Percentiles rank a stretch among this genome's conserved stretches.
These are phyloP conservation scores for Vickermania ingenoplastis DNA, from an alignment of 208 protist genomes.

Conservation along the genomic window DNA sequence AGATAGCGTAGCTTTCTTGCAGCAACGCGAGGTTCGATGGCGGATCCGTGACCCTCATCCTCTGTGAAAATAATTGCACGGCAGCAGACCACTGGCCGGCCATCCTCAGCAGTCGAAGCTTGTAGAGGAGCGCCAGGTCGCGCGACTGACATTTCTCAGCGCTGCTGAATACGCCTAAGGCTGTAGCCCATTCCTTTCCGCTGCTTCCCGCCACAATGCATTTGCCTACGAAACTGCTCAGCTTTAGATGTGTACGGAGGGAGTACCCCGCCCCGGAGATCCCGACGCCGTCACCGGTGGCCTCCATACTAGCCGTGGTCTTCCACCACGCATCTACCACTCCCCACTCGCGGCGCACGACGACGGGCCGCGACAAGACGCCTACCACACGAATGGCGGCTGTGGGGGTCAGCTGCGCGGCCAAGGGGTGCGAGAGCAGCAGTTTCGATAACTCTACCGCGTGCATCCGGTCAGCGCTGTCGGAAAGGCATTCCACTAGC, in stretches of 20 bases:
- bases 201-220: slow-evolving; percentile 16
- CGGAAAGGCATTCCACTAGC: not conserved
- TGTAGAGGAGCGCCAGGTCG: slow-evolving; percentile 32
- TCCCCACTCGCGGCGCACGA: slow-evolving; percentile 10
- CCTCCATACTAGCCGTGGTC: not conserved
- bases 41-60: slow-evolving; percentile 2
- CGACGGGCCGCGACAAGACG: slow-evolving; percentile 13
- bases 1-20: slow-evolving; percentile 13
- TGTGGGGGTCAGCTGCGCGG: not conserved
- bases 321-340: slow-evolving; percentile 13
- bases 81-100: slow-evolving; percentile 14
- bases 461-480: not conserved
- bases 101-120: slow-evolving; percentile 29
- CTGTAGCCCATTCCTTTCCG: slow-evolving; percentile 6
- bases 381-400: slow-evolving; percentile 5
- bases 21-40: slow-evolving; percentile 4
- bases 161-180: slow-evolving; percentile 18
- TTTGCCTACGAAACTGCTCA: slow-evolving; percentile 52
- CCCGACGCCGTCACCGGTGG: not conserved
- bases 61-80: not conserved
- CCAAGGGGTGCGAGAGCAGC: not conserved
- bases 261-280: slow-evolving; percentile 4
- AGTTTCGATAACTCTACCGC: not conserved
- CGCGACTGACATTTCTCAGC: slow-evolving; percentile 12
- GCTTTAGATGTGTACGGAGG: slow-evolving; percentile 30